Conservation (phyloP, 83 land plant genomes). For the Thuja plicata region DNA sequence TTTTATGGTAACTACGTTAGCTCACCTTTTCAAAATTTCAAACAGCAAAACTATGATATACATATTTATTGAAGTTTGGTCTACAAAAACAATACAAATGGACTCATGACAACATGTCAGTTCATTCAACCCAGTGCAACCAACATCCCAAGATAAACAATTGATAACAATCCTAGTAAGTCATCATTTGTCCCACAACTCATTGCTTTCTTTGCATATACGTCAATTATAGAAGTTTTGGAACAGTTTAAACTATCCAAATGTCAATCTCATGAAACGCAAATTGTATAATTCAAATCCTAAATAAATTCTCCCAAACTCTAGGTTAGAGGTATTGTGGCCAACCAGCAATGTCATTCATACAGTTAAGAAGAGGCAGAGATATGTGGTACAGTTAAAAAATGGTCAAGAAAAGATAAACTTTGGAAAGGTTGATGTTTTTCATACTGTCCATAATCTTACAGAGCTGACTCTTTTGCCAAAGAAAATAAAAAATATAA, state of each 20-base stretch:
- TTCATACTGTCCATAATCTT: no score
- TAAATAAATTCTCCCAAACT: no score
- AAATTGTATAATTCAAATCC: not conserved
- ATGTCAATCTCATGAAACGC: not conserved
- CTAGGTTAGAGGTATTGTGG: no score
- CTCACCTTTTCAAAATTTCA: not conserved
- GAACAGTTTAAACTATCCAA: not conserved
- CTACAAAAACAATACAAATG: not conserved
- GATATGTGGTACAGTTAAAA: no score
- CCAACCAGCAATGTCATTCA: no score
- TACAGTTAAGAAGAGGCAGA: no score
- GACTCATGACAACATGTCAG: not conserved
- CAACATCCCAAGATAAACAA: not conserved
- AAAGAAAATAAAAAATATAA: no score
- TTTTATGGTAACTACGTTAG: not conserved
- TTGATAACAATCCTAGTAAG: not conserved
- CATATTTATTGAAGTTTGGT: not conserved
- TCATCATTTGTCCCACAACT: not conserved
- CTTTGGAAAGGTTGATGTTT: no score
- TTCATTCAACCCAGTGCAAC: not conserved
- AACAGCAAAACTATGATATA: not conserved
- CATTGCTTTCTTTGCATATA: no score
- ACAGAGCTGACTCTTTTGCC: no score
- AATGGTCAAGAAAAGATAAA: no score
- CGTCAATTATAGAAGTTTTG: not conserved